phyloP scores from a whole-genome alignment of 2,329 filamentous ascomycete genomes.

The Epichloe brachyelytri region DNA sequence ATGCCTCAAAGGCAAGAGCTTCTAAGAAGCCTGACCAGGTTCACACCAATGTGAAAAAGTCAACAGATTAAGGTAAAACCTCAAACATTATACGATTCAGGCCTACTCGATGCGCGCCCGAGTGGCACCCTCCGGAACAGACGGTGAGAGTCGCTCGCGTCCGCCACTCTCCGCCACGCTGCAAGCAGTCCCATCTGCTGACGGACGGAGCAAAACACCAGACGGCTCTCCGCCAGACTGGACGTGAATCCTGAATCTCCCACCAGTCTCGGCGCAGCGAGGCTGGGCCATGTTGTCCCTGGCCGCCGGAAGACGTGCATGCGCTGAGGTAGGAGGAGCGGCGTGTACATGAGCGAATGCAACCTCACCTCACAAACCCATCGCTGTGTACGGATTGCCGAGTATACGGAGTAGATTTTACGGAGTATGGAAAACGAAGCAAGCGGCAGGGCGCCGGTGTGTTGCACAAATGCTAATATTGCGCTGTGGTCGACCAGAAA shows the following conservation, averaged over 20 bases:
- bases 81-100: too few species aligned
- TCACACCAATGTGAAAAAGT: too few species aligned
- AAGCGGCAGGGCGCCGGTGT: background rate
- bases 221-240: background rate
- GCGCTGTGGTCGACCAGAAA: background rate
- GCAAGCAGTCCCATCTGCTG: constrained; percentile 6
- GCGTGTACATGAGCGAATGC: background rate
- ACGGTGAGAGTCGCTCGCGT: background rate
- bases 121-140: constrained; percentile 1
- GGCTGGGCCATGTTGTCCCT: constrained; percentile 6
- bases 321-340: background rate
- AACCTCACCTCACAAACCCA: background rate
- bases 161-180: constrained; percentile 4
- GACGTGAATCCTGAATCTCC: background rate
- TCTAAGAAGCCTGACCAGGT: too few species aligned
- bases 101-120: background rate
- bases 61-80: too few species aligned
- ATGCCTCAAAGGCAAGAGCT: too few species aligned
- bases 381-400: background rate
- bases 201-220: background rate
- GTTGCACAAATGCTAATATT: background rate
- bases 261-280: background rate
- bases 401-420: too few species aligned
- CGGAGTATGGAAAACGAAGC: too few species aligned
- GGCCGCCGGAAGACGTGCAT: constrained; percentile 11